These are phyloP conservation scores for Gossypioides kirkii DNA, from an alignment of 345 rosid species.

Conservation along the genomic window DNA sequence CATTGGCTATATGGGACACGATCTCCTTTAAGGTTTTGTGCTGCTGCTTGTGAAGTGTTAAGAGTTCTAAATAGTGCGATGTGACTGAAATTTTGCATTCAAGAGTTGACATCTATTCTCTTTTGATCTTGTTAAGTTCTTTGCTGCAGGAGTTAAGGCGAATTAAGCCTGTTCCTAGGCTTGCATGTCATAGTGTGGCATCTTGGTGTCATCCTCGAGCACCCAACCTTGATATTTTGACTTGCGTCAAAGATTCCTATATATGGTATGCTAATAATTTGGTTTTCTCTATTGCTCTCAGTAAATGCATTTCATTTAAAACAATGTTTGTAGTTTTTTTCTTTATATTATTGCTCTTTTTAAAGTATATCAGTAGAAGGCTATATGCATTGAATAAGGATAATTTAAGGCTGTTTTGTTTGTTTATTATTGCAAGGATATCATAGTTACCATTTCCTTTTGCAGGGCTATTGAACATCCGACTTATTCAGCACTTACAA, in stretches of 20 bases:
- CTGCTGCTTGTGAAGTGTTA: neutral
- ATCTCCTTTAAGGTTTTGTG: constrained; percentile 81
- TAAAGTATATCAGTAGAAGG: constrained; percentile 7
- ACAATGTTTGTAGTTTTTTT: neutral
- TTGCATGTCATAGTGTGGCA: constrained; percentile 95
- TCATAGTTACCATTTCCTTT: constrained; percentile 21
- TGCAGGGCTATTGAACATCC: constrained; percentile 98
- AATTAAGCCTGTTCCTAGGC: constrained; percentile 92
- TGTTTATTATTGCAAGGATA: constrained; percentile 3
- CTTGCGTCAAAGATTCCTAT: constrained; percentile 97
- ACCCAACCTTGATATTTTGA: constrained; percentile 92
- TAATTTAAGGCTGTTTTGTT: constrained; percentile 7
- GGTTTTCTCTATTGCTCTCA: neutral
- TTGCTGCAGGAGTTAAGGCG: constrained; percentile 78
- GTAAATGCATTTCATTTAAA: constrained; percentile 8
- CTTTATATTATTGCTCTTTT: constrained; percentile 3
- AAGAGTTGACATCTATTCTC: constrained; percentile 12
- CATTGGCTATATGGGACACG: constrained; percentile 98
- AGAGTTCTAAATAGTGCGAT: constrained; percentile 3
- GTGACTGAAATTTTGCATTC: constrained; percentile 9
- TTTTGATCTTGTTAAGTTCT: constrained; percentile 17
- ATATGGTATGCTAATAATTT: constrained; percentile 56
- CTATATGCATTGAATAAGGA: constrained; percentile 3
- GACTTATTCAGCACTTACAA: constrained; percentile 92
- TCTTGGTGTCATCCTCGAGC: constrained; percentile 99